Base-by-base conservation (phyloP, 2,329 filamentous ascomycete genomes). In the Ascomycota sp. region DNA sequence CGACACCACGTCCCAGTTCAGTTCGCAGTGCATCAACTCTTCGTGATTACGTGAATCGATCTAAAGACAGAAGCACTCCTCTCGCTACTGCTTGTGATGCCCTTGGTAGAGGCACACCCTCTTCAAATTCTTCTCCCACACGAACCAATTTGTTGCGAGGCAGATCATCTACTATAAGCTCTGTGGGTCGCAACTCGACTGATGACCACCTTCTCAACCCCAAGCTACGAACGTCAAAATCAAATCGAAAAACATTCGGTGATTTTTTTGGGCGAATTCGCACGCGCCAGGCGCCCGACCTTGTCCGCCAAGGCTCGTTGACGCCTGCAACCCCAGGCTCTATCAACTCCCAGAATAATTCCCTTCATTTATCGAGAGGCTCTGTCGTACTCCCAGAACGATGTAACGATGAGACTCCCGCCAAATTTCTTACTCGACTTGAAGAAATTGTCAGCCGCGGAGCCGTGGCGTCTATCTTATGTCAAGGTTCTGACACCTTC, bases 191-290 rank as follows among this genome's bases (percentile, higher is more conserved):
- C 37, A 65, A 69, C 31, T 80, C 75, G 1, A 71, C 73, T 31
- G 79, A 82, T 36, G 69, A 76, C 22, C 69, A 74, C 31, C 63
- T 77, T 5, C 60, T 69, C 6, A 71, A 75, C 3, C 72, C 73
- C 4, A 67, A 68, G 17, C 52, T 71, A n/a, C 65, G 83, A 30
- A 85, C 72, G 5, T 93, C 85, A 1, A 81, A 76, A 1, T 93
- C 82, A 1, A 86, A 76, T n/a, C 69, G 89, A 32, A 89, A 85
- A 52, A 95, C 86, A 51, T 82, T 98, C 42, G 82, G 85, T 31
- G 89, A 93, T 40, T 59, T 95, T 13, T 73, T 98, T 42, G 75
- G 71, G 10, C 57, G 94, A 13, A 66, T 71, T 37, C 70, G 85
- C 37, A 64, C 93, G 35, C 69, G 86, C 29, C 79, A 91, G 43